Conservation (phyloP, 2,329 filamentous ascomycete genomes). For the Ambrosiella xylebori region DNA sequence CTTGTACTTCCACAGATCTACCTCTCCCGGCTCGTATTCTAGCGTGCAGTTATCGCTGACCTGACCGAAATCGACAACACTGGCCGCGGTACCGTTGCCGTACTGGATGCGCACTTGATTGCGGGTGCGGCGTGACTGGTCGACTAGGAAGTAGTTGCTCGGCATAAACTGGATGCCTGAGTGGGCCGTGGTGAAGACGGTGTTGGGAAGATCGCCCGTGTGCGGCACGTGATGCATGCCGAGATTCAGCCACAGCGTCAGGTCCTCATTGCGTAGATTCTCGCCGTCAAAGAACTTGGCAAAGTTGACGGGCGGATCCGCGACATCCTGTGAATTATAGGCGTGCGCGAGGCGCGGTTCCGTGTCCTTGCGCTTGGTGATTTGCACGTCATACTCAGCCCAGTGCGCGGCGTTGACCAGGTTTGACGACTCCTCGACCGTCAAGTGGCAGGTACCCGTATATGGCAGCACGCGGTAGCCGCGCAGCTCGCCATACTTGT, state of each 20-base stretch:
- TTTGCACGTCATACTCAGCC: conserved; percentile 29
- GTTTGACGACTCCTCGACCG: conserved; percentile 25
- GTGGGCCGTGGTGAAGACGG: conserved; percentile 20
- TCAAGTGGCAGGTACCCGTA: conserved; percentile 24
- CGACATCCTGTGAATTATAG: conserved; percentile 23
- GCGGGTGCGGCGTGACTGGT: conserved; percentile 18
- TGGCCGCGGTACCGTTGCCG: conserved; percentile 18
- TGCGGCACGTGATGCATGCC: conserved; percentile 43
- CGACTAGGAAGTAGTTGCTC: conserved; percentile 17
- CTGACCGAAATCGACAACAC: conserved; percentile 21
- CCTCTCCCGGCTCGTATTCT: conserved; percentile 17
- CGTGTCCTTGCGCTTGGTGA: conserved; percentile 29
- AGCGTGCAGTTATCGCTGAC: conserved; percentile 18
- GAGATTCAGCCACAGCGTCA: conserved; percentile 35
- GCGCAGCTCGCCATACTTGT: conserved; percentile 29
- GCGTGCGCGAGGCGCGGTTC: conserved; percentile 17
- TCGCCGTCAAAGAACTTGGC: conserved; percentile 23
- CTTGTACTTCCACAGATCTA: conserved; percentile 19
- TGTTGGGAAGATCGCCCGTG: conserved; percentile 22
- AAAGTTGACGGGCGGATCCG: conserved; percentile 30
- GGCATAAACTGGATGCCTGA: conserved; percentile 20
- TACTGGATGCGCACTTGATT: conserved; percentile 23
- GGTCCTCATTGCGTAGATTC: conserved; percentile 16
- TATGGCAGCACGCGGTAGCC: conserved; percentile 28
- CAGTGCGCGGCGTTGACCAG: conserved; percentile 23